Percentiles rank a stretch among this genome's conserved stretches.
These are phyloP conservation scores for Colletotrichum sp. DNA, from an alignment of 2,329 filamentous ascomycete species.

Conservation along the genomic window DNA sequence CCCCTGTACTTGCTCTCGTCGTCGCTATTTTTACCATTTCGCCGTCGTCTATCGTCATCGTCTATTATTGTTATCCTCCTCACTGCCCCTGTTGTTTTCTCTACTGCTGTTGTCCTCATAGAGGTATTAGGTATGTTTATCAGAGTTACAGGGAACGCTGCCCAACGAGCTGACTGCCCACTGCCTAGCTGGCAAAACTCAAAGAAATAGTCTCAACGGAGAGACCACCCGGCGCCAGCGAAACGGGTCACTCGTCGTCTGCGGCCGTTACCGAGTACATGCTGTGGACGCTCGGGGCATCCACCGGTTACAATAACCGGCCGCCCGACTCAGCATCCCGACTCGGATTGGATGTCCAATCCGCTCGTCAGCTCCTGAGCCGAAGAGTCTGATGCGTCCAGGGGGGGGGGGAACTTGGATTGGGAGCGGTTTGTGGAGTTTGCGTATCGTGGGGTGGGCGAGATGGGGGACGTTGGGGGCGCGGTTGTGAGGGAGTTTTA, in stretches of 20 bases:
- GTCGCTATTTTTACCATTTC: too few relatives aligned
- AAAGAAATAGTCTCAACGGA: background rate
- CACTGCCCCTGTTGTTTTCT: accelerated
- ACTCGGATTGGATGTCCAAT: background rate
- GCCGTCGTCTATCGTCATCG: background rate
- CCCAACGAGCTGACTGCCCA: background rate
- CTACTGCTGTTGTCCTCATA: background rate
- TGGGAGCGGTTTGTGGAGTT: background rate
- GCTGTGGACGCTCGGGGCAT: background rate
- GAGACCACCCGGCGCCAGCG: background rate
- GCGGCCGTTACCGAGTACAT: background rate
- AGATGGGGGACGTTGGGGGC: slow-evolving; percentile 52
- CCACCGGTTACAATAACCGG: background rate
- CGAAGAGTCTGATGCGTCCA: background rate
- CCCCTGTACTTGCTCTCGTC: background rate
- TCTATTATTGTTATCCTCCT: background rate
- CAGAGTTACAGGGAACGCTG: background rate
- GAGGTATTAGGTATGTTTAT: accelerated
- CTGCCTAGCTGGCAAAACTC: background rate
- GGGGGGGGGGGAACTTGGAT: slow-evolving; percentile 7
- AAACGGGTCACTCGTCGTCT: background rate
- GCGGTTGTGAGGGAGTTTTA: slow-evolving; percentile 52
- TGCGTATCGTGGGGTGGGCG: background rate
- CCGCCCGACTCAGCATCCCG: background rate
- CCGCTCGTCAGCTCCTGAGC: background rate